Evolutionary conservation across 129 eudicot species (phyloP), one percentile per base, ranked within the genome.

Genomic region (Logfia minima): DNA sequence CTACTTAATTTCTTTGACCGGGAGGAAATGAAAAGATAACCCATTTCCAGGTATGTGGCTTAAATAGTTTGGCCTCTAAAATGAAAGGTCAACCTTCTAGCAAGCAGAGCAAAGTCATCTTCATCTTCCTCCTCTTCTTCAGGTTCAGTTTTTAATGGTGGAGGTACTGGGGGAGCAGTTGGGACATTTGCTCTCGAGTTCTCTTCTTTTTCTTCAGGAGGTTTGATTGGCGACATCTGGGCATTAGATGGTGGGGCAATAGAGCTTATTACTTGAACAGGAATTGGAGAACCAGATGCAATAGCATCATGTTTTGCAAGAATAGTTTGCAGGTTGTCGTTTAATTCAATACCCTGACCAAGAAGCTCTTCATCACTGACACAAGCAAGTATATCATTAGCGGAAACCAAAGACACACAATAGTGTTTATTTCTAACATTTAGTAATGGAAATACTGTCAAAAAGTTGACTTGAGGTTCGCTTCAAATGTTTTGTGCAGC

Each of bases 341-440:
- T 91, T 65, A 91, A 73, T 61, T 91, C 97, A 10, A 91, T 92
- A 63, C 97, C 97, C 79, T 85, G 85, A 37, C 83, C 90, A 53
- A 93, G 96, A 83, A 93, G 97, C 66, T 87, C 97, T 82, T 93
- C 98, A 73, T 90, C 97, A 70, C 98, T 93, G 82, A 71, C 55
- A 60, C 65, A 75, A 70, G 17, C 35, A 79, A 60, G 17, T 62
- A 45, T 18, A 58, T 43, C 45, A 78, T 29, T 59, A 43, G 28
- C 66, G 0, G 28, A 68, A 24, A 28, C 13, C 29, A 66, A 68
- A 35, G 37, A 74, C 3, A 74, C 5, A 29, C 8, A 5, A 8
- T 28, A 28, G 55, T 48, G 55, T 14, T 48, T 14, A 1, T 39
- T 41, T 41, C 45, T 29, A 63, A 23, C 7, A 21, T 63, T 29